Percentiles rank a stretch among this genome's conserved stretches.
These are phyloP conservation scores for Physocladia obscura DNA, from an alignment of 192 early-diverging fungal species.

Conservation along the genomic window DNA sequence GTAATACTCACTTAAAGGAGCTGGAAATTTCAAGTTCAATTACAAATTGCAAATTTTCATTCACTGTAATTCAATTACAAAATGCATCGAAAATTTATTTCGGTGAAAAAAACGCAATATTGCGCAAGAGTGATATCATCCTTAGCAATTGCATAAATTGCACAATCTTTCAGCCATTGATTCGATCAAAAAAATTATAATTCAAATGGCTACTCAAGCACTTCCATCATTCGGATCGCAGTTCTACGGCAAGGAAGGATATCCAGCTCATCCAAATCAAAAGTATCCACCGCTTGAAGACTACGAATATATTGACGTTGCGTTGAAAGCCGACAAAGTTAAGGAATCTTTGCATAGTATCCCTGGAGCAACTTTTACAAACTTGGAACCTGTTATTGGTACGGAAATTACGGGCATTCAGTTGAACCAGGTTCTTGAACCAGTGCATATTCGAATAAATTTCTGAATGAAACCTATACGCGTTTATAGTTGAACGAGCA, in stretches of 20 bases:
- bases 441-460: constrained; percentile 25
- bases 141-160: no score
- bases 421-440: not conserved
- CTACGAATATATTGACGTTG: constrained; percentile 30
- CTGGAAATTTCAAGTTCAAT: no score
- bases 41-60: no score
- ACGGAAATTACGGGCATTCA: constrained; percentile 67
- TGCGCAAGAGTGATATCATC: no score
- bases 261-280: constrained; percentile 17
- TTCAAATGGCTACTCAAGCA: not conserved
- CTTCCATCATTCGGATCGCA: constrained; percentile 11
- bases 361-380: constrained; percentile 51
- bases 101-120: no score
- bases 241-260: constrained; percentile 16
- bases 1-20: no score
- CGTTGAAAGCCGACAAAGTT: constrained; percentile 50
- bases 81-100: no score
- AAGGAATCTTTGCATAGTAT: constrained; percentile 52
- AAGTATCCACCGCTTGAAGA: constrained; percentile 24
- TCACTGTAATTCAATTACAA: no score
- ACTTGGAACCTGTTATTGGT: constrained; percentile 59
- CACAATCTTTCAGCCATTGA: no score
- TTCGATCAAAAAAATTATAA: no score
- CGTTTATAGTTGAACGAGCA: constrained; percentile 55
- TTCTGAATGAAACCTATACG: not conserved